phyloP scores from a whole-genome alignment of 2,329 filamentous ascomycete genomes.

The Thelonectria olida region DNA sequence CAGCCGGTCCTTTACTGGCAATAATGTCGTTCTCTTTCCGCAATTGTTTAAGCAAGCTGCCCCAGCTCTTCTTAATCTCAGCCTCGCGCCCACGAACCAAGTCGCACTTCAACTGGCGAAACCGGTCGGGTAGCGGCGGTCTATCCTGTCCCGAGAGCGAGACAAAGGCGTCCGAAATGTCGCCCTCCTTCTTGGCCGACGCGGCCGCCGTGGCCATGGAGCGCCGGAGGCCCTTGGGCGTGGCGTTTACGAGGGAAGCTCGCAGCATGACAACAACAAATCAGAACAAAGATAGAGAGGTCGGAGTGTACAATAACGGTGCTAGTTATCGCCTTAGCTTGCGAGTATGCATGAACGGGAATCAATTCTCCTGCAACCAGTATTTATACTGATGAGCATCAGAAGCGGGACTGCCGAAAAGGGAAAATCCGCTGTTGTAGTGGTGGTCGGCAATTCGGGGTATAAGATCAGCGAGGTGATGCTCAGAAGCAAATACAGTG shows the following conservation, averaged over 20 bases:
- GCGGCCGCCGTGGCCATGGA: conserved; percentile 26
- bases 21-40: conserved; percentile 58
- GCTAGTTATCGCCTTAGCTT: background rate
- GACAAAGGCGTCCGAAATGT: conserved; percentile 70
- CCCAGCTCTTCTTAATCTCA: conserved; percentile 58
- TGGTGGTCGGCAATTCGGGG: conserved; percentile 10
- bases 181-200: conserved; percentile 61
- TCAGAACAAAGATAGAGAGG: background rate
- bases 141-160: conserved; percentile 61
- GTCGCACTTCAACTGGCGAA: conserved; percentile 63
- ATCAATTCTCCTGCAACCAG: background rate
- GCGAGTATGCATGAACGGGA: background rate
- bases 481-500: background rate
- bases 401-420: conserved; percentile 40
- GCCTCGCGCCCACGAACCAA: conserved; percentile 61
- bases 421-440: conserved; percentile 39
- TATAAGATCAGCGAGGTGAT: conserved; percentile 5
- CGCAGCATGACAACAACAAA: conserved; percentile 32
- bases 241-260: conserved; percentile 24
- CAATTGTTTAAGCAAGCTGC: conserved; percentile 55
- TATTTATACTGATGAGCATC: conserved; percentile 31
- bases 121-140: conserved; percentile 62
- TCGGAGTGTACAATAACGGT: background rate
- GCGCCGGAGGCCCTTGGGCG: conserved; percentile 24
- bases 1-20: conserved; percentile 52